Conservation (phyloP, 2,329 filamentous ascomycete genomes). For the Cladosporium sp. region DNA sequence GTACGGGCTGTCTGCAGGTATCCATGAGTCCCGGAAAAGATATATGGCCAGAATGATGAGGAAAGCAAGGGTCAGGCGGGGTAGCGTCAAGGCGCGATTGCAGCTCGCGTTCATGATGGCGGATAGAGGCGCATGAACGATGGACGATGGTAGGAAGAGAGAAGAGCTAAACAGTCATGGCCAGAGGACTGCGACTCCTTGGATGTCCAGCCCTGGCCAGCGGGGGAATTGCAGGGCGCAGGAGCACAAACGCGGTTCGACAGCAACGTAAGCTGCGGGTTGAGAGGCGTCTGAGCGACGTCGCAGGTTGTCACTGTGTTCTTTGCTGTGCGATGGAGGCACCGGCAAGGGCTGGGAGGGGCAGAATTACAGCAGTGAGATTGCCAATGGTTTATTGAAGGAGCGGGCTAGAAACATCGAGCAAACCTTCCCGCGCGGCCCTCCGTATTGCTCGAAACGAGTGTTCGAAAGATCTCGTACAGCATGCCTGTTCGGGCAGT, state of each 20-base stretch:
- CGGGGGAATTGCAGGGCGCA: not conserved
- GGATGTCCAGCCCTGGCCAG: not conserved
- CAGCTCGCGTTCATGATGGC: not conserved
- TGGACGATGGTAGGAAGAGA: not conserved
- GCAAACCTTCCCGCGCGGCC: too few species aligned
- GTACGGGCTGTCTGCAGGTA: conserved; percentile 14
- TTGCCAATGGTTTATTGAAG: too few species aligned
- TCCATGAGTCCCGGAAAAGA: conserved; percentile 23
- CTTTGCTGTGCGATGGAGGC: too few species aligned
- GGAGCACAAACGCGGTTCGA: not conserved
- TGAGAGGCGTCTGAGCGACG: not conserved
- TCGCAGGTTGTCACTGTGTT: not conserved
- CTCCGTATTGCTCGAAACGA: too few species aligned
- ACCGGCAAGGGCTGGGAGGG: too few species aligned
- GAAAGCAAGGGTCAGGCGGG: conserved; percentile 21
- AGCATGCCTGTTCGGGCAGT: not conserved
- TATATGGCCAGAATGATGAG: conserved; percentile 20
- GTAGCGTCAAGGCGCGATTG: conserved; percentile 18
- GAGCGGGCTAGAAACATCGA: too few species aligned
- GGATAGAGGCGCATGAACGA: not conserved
- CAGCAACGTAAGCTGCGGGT: not conserved
- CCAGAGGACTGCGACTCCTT: not conserved
- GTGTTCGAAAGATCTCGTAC: too few species aligned
- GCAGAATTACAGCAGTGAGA: too few species aligned
- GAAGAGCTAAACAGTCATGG: conserved; percentile 1